Evolutionary conservation across 208 protist species (phyloP), one percentile per base, ranked within the genome.

Genomic region (Crithidia thermophila): DNA sequence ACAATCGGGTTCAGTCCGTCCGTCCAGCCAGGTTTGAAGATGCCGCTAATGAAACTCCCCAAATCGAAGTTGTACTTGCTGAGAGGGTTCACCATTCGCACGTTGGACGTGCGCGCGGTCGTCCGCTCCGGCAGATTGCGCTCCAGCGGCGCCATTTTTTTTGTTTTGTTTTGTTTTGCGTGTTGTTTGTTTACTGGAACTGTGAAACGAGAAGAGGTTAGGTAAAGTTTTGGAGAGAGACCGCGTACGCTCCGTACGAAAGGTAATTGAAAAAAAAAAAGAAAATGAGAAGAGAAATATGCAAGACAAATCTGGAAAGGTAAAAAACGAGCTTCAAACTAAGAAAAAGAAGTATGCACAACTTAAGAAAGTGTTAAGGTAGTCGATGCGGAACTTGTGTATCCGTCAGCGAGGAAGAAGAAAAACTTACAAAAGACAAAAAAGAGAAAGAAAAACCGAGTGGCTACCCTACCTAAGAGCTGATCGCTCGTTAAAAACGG

Each of bases 41-140:
- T 21, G 27, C 33, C 1, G 46, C 43, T 58, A 4, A 39, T 45
- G 39, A 51, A 14, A 27, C 59, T 47, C n/a, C 34, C 61, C 7
- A 36, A 14, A 3, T 43, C n/a, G 1, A 21, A 11, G 25, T 53
- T 46, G 18, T 18, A 39, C 30, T 21, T 34, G 46, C 9, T 9
- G 45, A 66, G 47, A 0, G 60, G 45, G 18, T 53, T 27, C 18
- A 46, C 60, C 0, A 28, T 2, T 20, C 45, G 60, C 45, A 66
- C 60, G 36, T 56, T 56, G 49, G 60, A 43, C 4, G 60, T 56
- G 14, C 60, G 60, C 5, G n/a, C 60, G 13, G 0, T 20, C 49
- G 36, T 43, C 34, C 23, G 3, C 5, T 53, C 34, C 0, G 47
- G 60, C 18, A 56, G 34, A n/a, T 61, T 61, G 0, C 33, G 18